Base-by-base conservation (phyloP, 2,329 filamentous ascomycete species). In the Ceratocystis variospora region DNA sequence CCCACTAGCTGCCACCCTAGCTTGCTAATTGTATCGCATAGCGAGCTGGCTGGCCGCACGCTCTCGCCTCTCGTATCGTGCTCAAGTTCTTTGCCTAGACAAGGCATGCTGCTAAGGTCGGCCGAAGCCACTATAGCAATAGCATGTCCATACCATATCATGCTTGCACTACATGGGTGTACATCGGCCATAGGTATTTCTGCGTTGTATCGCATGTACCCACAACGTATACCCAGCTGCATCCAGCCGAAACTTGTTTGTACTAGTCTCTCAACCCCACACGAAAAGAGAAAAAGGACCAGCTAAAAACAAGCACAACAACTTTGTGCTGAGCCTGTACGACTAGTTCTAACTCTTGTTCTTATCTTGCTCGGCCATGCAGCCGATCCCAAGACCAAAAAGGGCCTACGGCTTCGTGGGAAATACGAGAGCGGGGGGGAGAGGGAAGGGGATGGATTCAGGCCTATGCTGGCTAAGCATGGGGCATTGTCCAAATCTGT, bases 21-120 rank as follows among this genome's bases (percentile, higher is more conserved):
- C 55, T 10, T 33, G 28, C 10, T 41, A 15, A 1, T 31, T 59
- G 55, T 15, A 37, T 1, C 55, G 55, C 55, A 59, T 37, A 19
- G 15, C 3, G 6, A 19, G 55, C 55, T 33, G 55, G 55, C 55
- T 33, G 55, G 55, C 55, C 10, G 25, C 53, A 57, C 53, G 22
- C 31, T 59, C 55, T 59, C 37, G 37, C 12, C 37, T 41, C 55
- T 59, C 55, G 55, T 59, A 59, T 59, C 55, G 15, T 59, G 28
- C 22, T 31, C 28, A 19, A 37, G 25, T 10, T 12, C 15, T 25
- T 25, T 25, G 22, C 6, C 53, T 28, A 7, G 22, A 8, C 55
- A 31, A 17, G 55, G 55, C 55, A 59, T 59, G 53, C 53, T 59
- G 28, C 22, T n/a, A 57, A 12, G n/a, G 46, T 41, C 37, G 37